phyloP scores from a whole-genome alignment of 2,329 filamentous ascomycete species.

The Alternaria ventricosa region DNA sequence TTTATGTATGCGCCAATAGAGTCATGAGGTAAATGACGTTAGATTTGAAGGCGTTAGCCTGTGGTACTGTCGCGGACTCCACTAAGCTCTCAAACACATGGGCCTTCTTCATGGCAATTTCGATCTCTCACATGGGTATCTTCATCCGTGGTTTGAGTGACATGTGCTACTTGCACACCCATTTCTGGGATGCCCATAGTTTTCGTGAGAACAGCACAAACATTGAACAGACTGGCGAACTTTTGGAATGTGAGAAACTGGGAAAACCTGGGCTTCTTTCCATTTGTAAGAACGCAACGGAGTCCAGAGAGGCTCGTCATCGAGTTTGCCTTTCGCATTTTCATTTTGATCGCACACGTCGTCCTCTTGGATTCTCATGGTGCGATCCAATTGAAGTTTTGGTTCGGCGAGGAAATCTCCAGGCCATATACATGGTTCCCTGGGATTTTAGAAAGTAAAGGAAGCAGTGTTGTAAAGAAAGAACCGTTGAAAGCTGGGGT shows the following conservation, averaged over 20 bases:
- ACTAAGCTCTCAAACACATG: neutral
- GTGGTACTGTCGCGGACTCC: accelerated
- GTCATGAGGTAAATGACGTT: neutral
- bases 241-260: too few species aligned
- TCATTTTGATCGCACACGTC: accelerated
- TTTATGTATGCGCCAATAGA: accelerated
- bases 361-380: neutral
- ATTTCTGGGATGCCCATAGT: too few species aligned
- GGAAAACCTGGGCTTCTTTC: too few species aligned
- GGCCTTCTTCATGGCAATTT: accelerated
- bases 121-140: neutral
- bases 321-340: too few species aligned
- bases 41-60: accelerated
- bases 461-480: neutral
- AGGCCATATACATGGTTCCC: neutral
- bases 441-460: neutral
- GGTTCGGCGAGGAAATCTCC: neutral
- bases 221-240: too few species aligned
- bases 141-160: accelerated
- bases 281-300: too few species aligned
- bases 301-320: too few species aligned
- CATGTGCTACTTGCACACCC: too few species aligned
- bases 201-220: too few species aligned
- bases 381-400: too few species aligned
- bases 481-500: neutral